Evolutionary conservation across 2,329 filamentous ascomycete genomes (phyloP).

Genomic region (Pseudogymnoascus sp.): DNA sequence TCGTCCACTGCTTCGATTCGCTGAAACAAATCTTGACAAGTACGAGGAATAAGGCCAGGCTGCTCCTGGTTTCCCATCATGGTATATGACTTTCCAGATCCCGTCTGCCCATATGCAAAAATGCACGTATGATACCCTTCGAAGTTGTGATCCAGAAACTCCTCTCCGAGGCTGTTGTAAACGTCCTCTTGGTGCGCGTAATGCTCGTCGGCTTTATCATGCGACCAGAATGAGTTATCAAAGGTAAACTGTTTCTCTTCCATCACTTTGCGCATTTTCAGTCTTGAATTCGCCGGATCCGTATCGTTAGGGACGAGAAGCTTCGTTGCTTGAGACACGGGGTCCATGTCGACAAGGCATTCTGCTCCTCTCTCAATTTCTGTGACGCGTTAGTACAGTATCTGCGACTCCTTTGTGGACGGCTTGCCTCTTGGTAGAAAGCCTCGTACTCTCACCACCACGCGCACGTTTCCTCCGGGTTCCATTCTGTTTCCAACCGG

Average conservation of each 20-base stretch:
- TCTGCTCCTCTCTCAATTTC: slow-evolving; percentile 72
- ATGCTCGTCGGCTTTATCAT: slow-evolving; percentile 67
- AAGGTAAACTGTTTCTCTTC: slow-evolving; percentile 93
- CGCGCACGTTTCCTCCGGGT: slow-evolving; percentile 67
- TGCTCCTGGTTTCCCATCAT: slow-evolving; percentile 88
- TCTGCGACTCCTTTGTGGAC: not conserved
- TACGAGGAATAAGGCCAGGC: slow-evolving; percentile 86
- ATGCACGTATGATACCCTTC: slow-evolving; percentile 99
- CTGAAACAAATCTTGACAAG: slow-evolving; percentile 92
- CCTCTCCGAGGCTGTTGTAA: slow-evolving; percentile 88
- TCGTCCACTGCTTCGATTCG: slow-evolving; percentile 76
- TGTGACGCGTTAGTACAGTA: slow-evolving; percentile 31
- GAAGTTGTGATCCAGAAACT: slow-evolving; percentile 98
- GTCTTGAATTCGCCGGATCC: slow-evolving; percentile 45
- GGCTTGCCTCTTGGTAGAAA: slow-evolving; percentile 68
- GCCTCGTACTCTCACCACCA: slow-evolving; percentile 72
- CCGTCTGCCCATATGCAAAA: slow-evolving; percentile 96
- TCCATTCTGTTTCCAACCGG: slow-evolving; percentile 46
- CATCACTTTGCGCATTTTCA: slow-evolving; percentile 62
- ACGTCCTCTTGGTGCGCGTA: slow-evolving; percentile 91
- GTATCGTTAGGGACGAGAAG: slow-evolving; percentile 60
- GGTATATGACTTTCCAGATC: slow-evolving; percentile 95
- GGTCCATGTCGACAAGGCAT: slow-evolving; percentile 90
- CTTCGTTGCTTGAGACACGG: slow-evolving; percentile 74
- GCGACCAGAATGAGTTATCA: slow-evolving; percentile 98